Evolutionary conservation across 805 yeast genomes (phyloP), one percentile per base, ranked within the genome.

Genomic region (Saccharomycopsis guyanensis): DNA sequence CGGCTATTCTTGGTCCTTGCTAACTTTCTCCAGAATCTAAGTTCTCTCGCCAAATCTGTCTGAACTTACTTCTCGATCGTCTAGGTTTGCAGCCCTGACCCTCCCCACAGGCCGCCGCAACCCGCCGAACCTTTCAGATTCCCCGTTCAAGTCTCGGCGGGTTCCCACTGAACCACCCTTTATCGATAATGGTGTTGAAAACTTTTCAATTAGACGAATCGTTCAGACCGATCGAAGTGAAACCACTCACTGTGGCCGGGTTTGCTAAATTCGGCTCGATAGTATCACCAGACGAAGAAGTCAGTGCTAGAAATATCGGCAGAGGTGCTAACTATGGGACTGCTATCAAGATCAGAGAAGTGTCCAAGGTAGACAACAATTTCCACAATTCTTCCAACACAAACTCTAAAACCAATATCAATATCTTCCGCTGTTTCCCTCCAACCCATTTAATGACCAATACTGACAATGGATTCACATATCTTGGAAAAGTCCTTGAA

Each of bases 291-390:
- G 47, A 45, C 24, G 50, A 51, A 36, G 52, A 51, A 25, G 32
- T 51, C 7, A 29, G 15, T 2, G 16, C 38, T 13, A 34, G 29
- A 23, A 15, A 24, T 10, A 29, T 22, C 12, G 13, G 18, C 2
- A 32, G 34, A n/a, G 43, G 39, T 18, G 97, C 96, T 3, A 89
- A 89, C 64, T 88, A 89, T 58, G 97, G 97, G n/a, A 89, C 97
- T 1, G 97, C 97, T 1, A 68, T 75, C 3, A 89, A 89, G 57
- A 61, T 86, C 39, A 76, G 75, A 52, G 72, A 80, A 51, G 93
- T 88, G 3, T 79, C 93, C 1, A 82, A 86, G 2, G 69, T 84
- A 2, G 64, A 63, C 3, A 82, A 82, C 59, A 64, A 69, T 39
- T 85, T 71, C 46, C 0, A 47, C 63, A 3, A 71, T 79, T 7